phyloP scores from a whole-genome alignment of 2,329 filamentous ascomycete species.

The Ophiostoma quercus region DNA sequence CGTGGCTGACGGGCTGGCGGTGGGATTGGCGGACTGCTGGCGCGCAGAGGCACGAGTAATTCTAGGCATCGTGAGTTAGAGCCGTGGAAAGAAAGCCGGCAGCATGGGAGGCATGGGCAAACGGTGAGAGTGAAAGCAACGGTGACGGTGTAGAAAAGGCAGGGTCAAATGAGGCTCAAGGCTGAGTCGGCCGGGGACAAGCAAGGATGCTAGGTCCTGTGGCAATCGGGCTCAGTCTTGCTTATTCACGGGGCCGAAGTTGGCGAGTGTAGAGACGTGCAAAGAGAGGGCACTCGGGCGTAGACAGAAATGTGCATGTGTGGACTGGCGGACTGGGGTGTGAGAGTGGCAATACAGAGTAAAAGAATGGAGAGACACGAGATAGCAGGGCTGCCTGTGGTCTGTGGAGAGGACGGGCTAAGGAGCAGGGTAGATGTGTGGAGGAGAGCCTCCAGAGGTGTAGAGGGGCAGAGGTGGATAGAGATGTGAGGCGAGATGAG shows the following conservation, averaged over 20 bases:
- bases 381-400: neutral
- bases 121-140: neutral
- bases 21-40: conserved; percentile 71
- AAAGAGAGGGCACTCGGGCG: neutral
- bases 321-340: neutral
- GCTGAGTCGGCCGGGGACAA: neutral
- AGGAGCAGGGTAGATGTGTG: neutral
- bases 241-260: neutral
- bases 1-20: conserved; percentile 41
- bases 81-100: neutral
- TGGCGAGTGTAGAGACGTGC: neutral
- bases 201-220: neutral
- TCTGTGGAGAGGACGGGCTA: neutral
- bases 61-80: conserved; percentile 84
- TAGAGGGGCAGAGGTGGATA: conserved; percentile 10
- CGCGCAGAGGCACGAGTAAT: conserved; percentile 92
- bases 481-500: neutral
- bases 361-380: neutral
- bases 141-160: neutral
- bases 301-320: conserved; percentile 3
- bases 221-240: neutral
- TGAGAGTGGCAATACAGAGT: neutral
- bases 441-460: neutral
- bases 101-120: conserved; percentile 27
- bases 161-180: neutral